Conservation (phyloP, 164 flowering plant genomes). For the Cinnamomum chago region DNA sequence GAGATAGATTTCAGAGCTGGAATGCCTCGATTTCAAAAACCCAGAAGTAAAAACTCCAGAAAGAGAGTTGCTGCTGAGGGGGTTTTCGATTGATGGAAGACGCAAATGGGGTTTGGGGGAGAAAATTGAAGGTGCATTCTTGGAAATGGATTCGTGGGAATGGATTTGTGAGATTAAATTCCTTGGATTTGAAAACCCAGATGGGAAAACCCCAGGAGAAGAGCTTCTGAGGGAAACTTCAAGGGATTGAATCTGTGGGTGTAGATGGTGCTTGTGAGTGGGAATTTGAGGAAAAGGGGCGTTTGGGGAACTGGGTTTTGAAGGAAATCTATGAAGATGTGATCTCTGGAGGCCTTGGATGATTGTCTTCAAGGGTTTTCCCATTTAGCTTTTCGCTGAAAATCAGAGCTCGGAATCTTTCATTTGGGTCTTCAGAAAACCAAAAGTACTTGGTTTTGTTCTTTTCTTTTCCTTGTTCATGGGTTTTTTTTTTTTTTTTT, state of each 20-base stretch:
- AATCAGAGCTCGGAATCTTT: not conserved
- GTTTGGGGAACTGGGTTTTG: conserved; percentile 7
- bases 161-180: not conserved
- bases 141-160: conserved; percentile 1
- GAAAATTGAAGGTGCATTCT: conserved; percentile 2
- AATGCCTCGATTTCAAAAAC: conserved; percentile 1
- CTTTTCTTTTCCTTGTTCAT: too few species aligned
- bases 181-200: conserved; percentile 7
- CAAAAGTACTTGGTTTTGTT: too few species aligned
- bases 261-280: conserved; percentile 2
- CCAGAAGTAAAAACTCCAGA: conserved; percentile 4
- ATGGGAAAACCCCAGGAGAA: conserved; percentile 2
- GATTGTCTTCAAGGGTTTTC: conserved; percentile 30
- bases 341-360: conserved; percentile 21
- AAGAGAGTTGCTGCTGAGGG: conserved; percentile 4
- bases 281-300: not conserved
- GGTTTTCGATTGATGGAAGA: not conserved
- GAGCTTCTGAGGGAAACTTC: conserved; percentile 5
- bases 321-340: not conserved
- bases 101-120: not conserved
- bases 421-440: too few species aligned
- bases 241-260: not conserved
- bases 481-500: too few species aligned
- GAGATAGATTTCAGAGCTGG: not conserved
- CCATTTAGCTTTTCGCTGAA: conserved; percentile 19